These are phyloP conservation scores for Omphalea diandra DNA, from an alignment of 441 rosid genomes.

Conservation along the genomic window DNA sequence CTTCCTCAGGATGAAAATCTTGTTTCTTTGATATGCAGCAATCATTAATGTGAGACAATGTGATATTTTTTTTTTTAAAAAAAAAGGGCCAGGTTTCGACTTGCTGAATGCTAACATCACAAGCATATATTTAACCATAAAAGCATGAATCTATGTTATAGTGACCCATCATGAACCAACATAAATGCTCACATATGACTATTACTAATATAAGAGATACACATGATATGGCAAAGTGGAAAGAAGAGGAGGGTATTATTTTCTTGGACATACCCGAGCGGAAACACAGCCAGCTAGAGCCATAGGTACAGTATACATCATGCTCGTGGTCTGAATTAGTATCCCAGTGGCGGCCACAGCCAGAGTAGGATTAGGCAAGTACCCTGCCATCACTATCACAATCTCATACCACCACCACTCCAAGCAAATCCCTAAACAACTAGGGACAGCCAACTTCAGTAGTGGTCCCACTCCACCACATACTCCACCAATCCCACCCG, in stretches of 20 bases:
- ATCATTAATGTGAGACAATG: constrained; percentile 1
- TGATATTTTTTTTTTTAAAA: neutral
- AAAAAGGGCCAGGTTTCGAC: constrained; percentile 18
- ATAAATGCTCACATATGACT: neutral
- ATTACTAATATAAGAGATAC: neutral
- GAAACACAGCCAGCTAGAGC: constrained; percentile 98
- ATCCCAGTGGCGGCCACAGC: constrained; percentile 97
- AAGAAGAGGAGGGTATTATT: neutral
- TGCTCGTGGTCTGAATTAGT: constrained; percentile 94
- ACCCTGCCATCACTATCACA: constrained; percentile 82
- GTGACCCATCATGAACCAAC: constrained; percentile 10
- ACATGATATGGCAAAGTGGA: neutral
- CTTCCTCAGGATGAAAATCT: neutral
- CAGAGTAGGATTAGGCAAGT: constrained; percentile 73
- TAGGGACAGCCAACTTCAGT: constrained; percentile 84
- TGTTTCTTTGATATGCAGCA: constrained; percentile 9
- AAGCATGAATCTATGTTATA: constrained; percentile 21
- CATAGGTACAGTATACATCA: constrained; percentile 98
- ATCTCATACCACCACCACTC: constrained; percentile 99
- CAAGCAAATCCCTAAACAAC: constrained; percentile 90
- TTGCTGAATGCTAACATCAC: constrained; percentile 20
- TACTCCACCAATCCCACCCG: constrained; percentile 37
- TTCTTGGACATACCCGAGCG: constrained; percentile 66
- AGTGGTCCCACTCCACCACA: constrained; percentile 68
- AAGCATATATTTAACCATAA: neutral